phyloP scores from a whole-genome alignment of 2,329 filamentous ascomycete species.

The Colletotrichum tanaceti region DNA sequence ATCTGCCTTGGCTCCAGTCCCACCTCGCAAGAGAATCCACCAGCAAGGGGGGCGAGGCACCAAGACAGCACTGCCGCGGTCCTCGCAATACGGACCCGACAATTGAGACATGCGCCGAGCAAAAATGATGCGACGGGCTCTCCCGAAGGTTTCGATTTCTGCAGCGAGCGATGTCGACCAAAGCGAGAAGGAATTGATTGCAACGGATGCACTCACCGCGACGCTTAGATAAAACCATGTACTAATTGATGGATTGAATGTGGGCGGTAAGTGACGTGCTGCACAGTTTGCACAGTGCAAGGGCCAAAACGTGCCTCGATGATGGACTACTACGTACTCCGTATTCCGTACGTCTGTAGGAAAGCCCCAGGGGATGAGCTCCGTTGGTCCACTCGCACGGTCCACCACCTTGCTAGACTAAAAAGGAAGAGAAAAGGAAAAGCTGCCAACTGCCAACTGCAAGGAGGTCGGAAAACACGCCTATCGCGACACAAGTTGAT shows the following conservation, averaged over 20 bases:
- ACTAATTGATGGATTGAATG: too few relatives aligned
- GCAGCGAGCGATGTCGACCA: too few relatives aligned
- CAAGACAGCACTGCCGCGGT: conserved; percentile 3
- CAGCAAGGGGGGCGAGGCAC: neutral
- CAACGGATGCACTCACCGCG: too few relatives aligned
- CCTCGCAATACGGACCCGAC: neutral
- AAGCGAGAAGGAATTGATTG: too few relatives aligned
- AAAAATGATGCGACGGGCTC: neutral
- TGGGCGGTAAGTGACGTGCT: too few relatives aligned
- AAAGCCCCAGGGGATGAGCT: conserved; percentile 8
- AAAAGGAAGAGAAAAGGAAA: neutral
- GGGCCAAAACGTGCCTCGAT: too few relatives aligned
- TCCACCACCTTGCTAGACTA: neutral
- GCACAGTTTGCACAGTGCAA: too few relatives aligned
- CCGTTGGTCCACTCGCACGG: too few relatives aligned
- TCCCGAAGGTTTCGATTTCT: too few relatives aligned
- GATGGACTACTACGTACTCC: too few relatives aligned
- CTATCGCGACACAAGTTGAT: neutral
- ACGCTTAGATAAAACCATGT: too few relatives aligned
- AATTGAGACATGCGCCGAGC: neutral
- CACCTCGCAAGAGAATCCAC: neutral
- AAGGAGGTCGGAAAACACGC: neutral
- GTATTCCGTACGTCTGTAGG: too few relatives aligned
- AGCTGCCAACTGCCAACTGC: neutral
- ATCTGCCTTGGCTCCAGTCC: conserved; percentile 11